Evolutionary conservation across 2,329 filamentous ascomycete species (phyloP), one percentile per base, ranked within the genome.

Genomic region (Microdochium trichocladiopsis): DNA sequence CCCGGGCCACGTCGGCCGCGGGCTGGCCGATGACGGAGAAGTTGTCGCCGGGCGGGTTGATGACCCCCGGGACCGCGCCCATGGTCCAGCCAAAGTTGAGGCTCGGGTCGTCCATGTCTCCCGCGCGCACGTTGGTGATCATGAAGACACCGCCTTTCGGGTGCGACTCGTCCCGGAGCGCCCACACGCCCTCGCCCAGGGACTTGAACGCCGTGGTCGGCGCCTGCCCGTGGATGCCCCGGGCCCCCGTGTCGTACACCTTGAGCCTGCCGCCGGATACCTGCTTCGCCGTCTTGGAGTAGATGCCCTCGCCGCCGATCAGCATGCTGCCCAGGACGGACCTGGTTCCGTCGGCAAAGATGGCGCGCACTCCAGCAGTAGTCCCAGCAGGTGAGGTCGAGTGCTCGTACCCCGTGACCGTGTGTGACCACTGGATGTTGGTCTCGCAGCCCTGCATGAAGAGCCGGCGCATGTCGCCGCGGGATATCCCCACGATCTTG

Each of bases 191-290:
- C 63, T 86, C 83, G 1, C 83, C 82, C 1, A 87, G 69, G 0
- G 65, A 73, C 54, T 77, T 79, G 70, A 86, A 87, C 0, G 83
- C 82, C 0, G 76, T 73, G 0, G 76, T 81, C 0, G 82, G 80
- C 8, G 84, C 81, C 61, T 86, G 81, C 0, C 83, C 84, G 57
- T 87, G 83, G 23, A 87, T 85, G 1, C 82, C 82, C 48, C 83
- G 66, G 0, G 82, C 78, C 2, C 83, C 82, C 0, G 81, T 80
- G 57, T 87, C 83, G 60, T 78, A 86, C 4, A 82, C 76, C 62
- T 83, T 85, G 47, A 86, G 62, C 49, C 67, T 75, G 2, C 80
- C 82, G 3, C 69, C 68, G 0, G 79, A 82, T 3, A 86, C 67
- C 65, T 87, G 82, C 58, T 73, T 77, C 0, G 82, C 80, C 12